Percentiles rank a stretch among this genome's conserved stretches.
These are phyloP conservation scores for Pelomyxa schiedti DNA, from an alignment of 78 protist species.

Conservation along the genomic window DNA sequence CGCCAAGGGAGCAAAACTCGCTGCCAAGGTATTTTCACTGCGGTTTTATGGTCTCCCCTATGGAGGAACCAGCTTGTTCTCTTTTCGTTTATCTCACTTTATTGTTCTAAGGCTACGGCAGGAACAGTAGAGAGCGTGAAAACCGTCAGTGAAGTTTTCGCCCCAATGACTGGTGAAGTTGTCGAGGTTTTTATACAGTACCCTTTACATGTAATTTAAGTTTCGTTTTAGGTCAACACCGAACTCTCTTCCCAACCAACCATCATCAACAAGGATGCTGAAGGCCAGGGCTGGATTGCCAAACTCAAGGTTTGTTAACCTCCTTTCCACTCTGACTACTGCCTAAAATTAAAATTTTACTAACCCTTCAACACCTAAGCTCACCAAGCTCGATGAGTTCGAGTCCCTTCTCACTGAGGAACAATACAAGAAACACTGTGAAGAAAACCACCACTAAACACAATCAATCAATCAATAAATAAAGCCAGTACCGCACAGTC, in stretches of 20 bases:
- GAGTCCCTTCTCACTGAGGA: background rate
- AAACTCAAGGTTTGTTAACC: background rate
- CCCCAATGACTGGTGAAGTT: background rate
- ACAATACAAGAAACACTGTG: background rate
- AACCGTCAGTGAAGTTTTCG: background rate
- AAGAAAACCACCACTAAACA: background rate
- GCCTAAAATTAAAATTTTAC: background rate
- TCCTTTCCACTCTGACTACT: background rate
- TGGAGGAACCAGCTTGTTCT: background rate
- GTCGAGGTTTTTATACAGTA: too few relatives aligned
- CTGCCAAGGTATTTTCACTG: too few relatives aligned
- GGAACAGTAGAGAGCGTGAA: conserved; percentile 4
- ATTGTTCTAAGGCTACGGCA: background rate
- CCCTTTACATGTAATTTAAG: too few relatives aligned
- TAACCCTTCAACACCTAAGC: background rate
- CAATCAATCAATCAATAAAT: too few relatives aligned
- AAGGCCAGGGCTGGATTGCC: background rate
- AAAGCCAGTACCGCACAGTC: too few relatives aligned
- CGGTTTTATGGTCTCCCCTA: background rate
- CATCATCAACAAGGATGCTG: background rate
- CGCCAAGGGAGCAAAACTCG: too few relatives aligned
- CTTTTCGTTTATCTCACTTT: background rate
- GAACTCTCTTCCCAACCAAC: background rate
- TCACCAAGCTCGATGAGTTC: background rate
- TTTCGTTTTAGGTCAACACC: too few relatives aligned